Evolutionary conservation across 2,329 filamentous ascomycete genomes (phyloP), one percentile per base, ranked within the genome.

Genomic region (Epichloe typhina): DNA sequence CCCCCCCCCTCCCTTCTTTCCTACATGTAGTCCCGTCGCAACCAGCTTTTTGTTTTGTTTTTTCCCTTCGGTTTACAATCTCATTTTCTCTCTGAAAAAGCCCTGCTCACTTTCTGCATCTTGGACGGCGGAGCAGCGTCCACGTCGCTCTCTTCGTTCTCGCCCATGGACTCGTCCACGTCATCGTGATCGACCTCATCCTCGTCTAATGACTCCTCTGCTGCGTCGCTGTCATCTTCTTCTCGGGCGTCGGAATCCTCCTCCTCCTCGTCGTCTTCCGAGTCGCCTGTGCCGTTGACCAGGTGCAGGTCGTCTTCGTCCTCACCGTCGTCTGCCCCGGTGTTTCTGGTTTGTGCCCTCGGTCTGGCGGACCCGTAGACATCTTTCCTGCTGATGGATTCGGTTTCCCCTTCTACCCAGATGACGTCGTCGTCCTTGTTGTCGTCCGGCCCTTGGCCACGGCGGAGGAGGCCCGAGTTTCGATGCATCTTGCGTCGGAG

Each of bases 401-500:
- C 77, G 33, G 84, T 82, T 59, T 89, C 78, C 1, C 89, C 89
- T 65, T 96, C 90, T 2, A 96, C 86, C 63, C 93, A 95, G 49
- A 95, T 84, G 4, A 94, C 80, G 11, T 85, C 77, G 3, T 79
- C 83, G 39, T 84, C 82, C 7, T 85, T 77, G 3, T 80, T 70
- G 3, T 72, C 71, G 8, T 70, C 74, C 7, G 40, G 19, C 13
- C 76, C 74, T 2, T 74, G 72, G 39, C 72, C 72, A 17, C 73
- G 70, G 45, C 72, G 71, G 17, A 54, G 52, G 13, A 55, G 60
- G 26, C 56, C 61, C 6, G 57, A 54, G 51, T 57, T 64, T 55
- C 68, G 75, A 60, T 84, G 80, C 67, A 89, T 80, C 54, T 77
- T 79, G 51, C 80, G 81, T 47, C 93, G 77, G 59, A 95, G 71